phyloP scores from a whole-genome alignment of 495 filamentous ascomycete genomes.

The Lophium mytilinum region DNA sequence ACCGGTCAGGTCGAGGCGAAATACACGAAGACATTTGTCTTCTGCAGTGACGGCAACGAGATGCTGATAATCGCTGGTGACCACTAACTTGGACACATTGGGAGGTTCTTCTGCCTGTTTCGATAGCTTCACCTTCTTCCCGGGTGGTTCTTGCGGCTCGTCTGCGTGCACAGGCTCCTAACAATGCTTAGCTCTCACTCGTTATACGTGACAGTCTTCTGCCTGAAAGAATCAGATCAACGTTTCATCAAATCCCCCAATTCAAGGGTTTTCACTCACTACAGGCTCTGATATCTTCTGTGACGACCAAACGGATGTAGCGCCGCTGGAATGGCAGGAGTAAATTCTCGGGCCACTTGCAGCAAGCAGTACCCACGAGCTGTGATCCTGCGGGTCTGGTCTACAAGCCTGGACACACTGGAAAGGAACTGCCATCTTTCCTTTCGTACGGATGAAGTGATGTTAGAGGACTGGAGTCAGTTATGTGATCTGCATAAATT shows the following conservation, averaged over 20 bases:
- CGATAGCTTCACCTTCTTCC: constrained; percentile 46
- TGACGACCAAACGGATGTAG: constrained; percentile 26
- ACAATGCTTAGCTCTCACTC: constrained; percentile 3
- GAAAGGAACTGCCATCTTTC: constrained; percentile 38
- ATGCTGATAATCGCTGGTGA: constrained; percentile 53
- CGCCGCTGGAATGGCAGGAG: constrained; percentile 47
- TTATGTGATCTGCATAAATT: neutral
- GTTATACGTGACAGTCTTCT: neutral
- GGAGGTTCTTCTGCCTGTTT: constrained; percentile 7
- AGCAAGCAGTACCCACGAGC: constrained; percentile 43
- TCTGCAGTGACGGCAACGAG: constrained; percentile 73
- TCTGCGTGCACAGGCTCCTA: constrained; percentile 21
- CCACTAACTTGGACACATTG: constrained; percentile 34
- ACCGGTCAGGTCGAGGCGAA: constrained; percentile 54
- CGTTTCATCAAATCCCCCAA: neutral
- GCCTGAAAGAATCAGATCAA: neutral
- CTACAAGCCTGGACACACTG: constrained; percentile 44
- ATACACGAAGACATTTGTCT: constrained; percentile 84
- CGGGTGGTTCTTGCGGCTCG: constrained; percentile 36
- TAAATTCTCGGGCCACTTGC: constrained; percentile 47
- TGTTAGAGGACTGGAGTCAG: neutral
- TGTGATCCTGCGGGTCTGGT: constrained; percentile 24
- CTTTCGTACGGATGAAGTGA: neutral
- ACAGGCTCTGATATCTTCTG: neutral
- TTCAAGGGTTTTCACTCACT: constrained; percentile 3